Evolutionary conservation across 805 yeast species (phyloP), one percentile per base, ranked within the genome.

Genomic region (Starmerella powellii): DNA sequence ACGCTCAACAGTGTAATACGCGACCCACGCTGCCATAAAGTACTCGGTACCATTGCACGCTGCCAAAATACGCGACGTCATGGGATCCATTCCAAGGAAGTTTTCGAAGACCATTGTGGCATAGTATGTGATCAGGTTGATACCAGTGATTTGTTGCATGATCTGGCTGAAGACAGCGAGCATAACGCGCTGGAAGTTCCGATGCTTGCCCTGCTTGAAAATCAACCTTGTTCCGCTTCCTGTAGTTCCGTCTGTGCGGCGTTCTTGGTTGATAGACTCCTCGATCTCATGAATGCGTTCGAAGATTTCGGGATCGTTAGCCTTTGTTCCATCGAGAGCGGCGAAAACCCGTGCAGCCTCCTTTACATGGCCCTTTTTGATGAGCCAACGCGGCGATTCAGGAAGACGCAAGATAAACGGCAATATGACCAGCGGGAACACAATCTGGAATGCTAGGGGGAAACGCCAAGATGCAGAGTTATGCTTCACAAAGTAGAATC

Each of bases 351-450:
- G 73, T 41, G 49, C 41, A 17, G 58, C 62, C 31, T 56, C 60
- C 60, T 62, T 52, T 66, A 65, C 40, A 62, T 67, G 39, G 53
- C 80, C 78, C 50, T 77, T 74, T 55, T 75, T 75, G 11, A 87
- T 80, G 53, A 73, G 78, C 64, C 71, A 87, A 46, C 96, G 67
- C 0, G 95, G 95, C 34, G 87, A 75, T 59, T 87, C 95, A 1
- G 96, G 96, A 15, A 87, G 62, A 32, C 73, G 68, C 36, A 72
- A 55, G 32, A 65, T 56, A 29, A 48, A 48, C 2, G 51, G 51
- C 6, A 45, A 13, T 16, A 48, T 48, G 13, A 36, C 21, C 13
- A 48, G 41, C 27, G 51, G 51, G 37, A 48, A 48, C 35, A 71
- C 48, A 37, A 71, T 64, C 51, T 72, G 76, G 51, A 71, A 58